Conservation (phyloP, 257 asterid genomes). For the Ballota nigra region DNA sequence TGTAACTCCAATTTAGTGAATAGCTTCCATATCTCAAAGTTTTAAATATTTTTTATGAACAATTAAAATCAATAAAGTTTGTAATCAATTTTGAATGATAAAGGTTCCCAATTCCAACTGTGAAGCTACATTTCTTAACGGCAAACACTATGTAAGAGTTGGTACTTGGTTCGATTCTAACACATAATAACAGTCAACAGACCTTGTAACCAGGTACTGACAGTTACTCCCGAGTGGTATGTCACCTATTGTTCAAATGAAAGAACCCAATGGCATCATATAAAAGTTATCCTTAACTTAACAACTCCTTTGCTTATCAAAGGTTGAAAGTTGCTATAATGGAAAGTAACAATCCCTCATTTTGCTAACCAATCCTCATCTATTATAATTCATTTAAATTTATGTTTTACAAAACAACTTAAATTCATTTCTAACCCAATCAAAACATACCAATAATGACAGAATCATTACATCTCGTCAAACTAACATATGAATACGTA, state of each 20-base stretch:
- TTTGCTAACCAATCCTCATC: not conserved
- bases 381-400: slow-evolving; percentile 5
- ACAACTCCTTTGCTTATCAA: not conserved
- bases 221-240: not conserved
- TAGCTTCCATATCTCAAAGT: not conserved
- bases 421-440: not conserved
- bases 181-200: not conserved
- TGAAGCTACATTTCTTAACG: too few species aligned
- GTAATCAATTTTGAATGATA: not conserved
- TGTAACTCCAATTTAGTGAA: not conserved
- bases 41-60: not conserved
- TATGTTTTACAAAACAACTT: not conserved
- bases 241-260: not conserved
- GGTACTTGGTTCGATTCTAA: not conserved
- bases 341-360: not conserved
- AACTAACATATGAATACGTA: not conserved
- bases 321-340: not conserved
- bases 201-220: not conserved
- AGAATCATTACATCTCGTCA: not conserved
- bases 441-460: not conserved
- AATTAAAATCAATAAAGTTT: not conserved
- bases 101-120: too few species aligned
- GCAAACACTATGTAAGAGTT: too few species aligned
- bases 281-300: not conserved
- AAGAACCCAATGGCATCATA: not conserved